phyloP scores from a whole-genome alignment of 345 rosid species.

The Aethionema arabicum region DNA sequence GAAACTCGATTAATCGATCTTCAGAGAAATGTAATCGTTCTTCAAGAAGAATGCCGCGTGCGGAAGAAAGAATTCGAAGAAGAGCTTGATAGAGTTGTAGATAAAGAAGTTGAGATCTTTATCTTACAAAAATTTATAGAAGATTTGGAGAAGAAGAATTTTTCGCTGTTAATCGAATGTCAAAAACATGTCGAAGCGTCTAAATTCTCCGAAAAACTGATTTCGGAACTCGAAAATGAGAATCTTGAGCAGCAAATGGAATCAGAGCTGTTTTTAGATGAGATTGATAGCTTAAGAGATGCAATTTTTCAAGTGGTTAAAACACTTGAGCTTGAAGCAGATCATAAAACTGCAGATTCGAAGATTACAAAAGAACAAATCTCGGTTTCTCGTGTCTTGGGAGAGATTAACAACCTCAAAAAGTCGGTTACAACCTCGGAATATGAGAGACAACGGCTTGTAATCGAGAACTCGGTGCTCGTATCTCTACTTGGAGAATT shows the following conservation, averaged over 20 bases:
- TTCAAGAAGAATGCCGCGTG: constrained; percentile 66
- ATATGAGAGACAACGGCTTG: constrained; percentile 62
- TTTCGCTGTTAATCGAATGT: constrained; percentile 65
- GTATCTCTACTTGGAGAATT: constrained; percentile 56
- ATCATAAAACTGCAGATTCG: constrained; percentile 29
- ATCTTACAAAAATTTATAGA: constrained; percentile 66
- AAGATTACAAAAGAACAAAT: constrained; percentile 45
- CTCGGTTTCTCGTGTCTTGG: constrained; percentile 53
- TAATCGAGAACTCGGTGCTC: constrained; percentile 75
- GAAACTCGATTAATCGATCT: constrained; percentile 65
- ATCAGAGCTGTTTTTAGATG: constrained; percentile 62
- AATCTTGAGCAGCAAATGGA: constrained; percentile 78
- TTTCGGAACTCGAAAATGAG: constrained; percentile 75
- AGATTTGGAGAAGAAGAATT: constrained; percentile 71
- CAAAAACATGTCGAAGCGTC: constrained; percentile 73
- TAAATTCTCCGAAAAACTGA: constrained; percentile 61
- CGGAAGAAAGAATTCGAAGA: constrained; percentile 83
- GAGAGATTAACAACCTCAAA: constrained; percentile 54
- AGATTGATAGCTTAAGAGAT: constrained; percentile 58
- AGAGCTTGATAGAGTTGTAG: constrained; percentile 80
- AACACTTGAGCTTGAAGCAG: constrained; percentile 67
- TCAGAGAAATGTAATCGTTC: constrained; percentile 59
- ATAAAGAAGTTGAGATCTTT: constrained; percentile 77
- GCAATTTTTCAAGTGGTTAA: constrained; percentile 61
- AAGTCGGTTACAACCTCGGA: constrained; percentile 46